Base-by-base conservation (phyloP, 305 asterid species). In the Fraxinus angustifolia region DNA sequence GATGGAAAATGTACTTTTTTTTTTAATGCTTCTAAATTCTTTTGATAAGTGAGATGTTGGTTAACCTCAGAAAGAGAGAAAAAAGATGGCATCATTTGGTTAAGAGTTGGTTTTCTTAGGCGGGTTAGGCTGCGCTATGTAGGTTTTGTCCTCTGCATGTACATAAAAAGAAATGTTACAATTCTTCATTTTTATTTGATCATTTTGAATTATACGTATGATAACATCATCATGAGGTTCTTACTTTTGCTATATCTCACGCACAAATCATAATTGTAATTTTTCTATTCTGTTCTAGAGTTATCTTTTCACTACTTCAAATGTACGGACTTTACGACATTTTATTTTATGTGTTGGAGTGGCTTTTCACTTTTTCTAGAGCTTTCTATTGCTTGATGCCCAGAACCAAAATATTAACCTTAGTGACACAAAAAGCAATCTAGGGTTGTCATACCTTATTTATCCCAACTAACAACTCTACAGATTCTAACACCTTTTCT, bases 1-100 rank as follows among this genome's bases (percentile, higher is more conserved):
- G 17, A 82, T 35, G 38, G 80, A 60, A 78, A 77, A 58, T 75
- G 62, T 70, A 78, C 19, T 36, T 62, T 76, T 48, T 75, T 5
- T 28, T 48, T 28, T 28, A 28, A 80, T n/a, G 78, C 30, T 31
- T 30, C 40, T 26, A 53, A 36, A 28, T 35, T 40, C 34, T 50
- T 72, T 11, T 62, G 34, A 62, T 30, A 38, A 38, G 50, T 79
- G 76, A 40, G 78, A 17, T 80, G 73, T 65, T 83, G 34, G 36
- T 40, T 81, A 71, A 8, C 68, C 77, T 45, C 36, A 26, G 33
- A 62, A 78, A 11, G 77, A 75, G 48, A 77, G 35, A 17, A 73
- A 65, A 79, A 12, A 35, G 42, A 38, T 65, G 45, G 79, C 58
- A 16, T 42, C 50, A 83, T 33, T 58, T 33, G 30, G 21, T 28